Base-by-base conservation (phyloP, 2,329 filamentous ascomycete genomes). In the Stemphylium beticola region DNA sequence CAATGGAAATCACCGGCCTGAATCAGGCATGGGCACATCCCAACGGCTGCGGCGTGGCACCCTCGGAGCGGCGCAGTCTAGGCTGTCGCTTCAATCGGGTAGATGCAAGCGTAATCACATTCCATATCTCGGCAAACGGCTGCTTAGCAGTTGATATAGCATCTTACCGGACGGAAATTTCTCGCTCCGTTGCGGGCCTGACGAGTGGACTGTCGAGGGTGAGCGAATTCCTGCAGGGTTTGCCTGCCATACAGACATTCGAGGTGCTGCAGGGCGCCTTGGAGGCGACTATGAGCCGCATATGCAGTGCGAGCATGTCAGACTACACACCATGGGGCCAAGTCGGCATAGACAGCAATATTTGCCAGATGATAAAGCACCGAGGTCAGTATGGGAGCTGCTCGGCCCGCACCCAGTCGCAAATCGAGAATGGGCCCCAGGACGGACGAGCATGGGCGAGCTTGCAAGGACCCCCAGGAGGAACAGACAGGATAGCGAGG, bases 321-420 rank as follows among this genome's bases (percentile, higher is more conserved):
- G 42, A 44, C 38, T 44, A n/a, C 18, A 58, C 31, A 49, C 41
- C n/a, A 47, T 17, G 18, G 11, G 18, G 44, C 20, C 37, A 55
- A 22, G 47, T 53, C 49, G 50, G 52, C 51, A 46, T 37, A 32
- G 48, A 47, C 49, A 43, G 32, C 18, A 57, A 41, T 57, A 9
- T 45, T 52, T 39, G 45, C 37, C 36, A 26, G 31, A 29, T 53
- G 45, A 41, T 51, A 39, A 40, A 33, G 40, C 42, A 53, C 53
- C 57, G 44, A 45, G 59, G 61, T 44, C 61, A 58, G 62, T 58
- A 62, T 60, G 61, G 65, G 64, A 62, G 58, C 62, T 66, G 53
- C 62, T 69, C 69, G 71, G 68, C 49, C 69, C 71, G 69, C 58
- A 68, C 70, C 70, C 71, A 73, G 68, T 68, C 65, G 69, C 65